Conservation (phyloP, 305 asterid species). For the Striga hermonthica region DNA sequence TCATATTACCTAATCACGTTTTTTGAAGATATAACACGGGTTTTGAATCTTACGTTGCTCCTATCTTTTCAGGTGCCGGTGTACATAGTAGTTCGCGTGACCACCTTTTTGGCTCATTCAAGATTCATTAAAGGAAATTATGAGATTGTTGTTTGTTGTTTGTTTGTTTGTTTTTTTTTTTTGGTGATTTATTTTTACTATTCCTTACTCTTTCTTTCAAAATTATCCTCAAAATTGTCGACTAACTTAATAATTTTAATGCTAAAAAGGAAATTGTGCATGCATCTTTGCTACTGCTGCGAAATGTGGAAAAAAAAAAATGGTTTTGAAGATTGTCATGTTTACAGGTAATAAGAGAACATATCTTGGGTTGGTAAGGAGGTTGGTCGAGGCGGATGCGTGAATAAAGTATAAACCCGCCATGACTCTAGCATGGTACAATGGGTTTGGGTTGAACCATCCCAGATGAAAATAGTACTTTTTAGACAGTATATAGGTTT, state of each 20-base stretch:
- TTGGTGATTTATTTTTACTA: neutral
- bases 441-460: no score
- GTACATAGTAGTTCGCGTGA: conserved; percentile 41
- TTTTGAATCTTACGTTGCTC: conserved; percentile 19
- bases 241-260: neutral
- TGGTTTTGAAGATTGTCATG: no score
- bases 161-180: conserved; percentile 9
- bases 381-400: no score
- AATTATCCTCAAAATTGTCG: conserved; percentile 2
- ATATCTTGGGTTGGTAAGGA: no score
- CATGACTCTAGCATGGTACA: no score
- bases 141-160: no score
- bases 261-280: conserved; percentile 27
- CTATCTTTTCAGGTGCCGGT: conserved; percentile 38
- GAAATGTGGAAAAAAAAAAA: no score
- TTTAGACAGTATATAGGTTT: no score
- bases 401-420: no score
- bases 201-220: neutral
- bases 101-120: conserved; percentile 14
- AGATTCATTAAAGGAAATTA: conserved; percentile 21
- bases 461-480: no score
- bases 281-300: neutral
- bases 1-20: neutral
- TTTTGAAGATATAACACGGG: neutral
- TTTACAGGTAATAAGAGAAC: no score